phyloP scores from a whole-genome alignment of 177 flowering plant genomes.

The Vitis hybrid region DNA sequence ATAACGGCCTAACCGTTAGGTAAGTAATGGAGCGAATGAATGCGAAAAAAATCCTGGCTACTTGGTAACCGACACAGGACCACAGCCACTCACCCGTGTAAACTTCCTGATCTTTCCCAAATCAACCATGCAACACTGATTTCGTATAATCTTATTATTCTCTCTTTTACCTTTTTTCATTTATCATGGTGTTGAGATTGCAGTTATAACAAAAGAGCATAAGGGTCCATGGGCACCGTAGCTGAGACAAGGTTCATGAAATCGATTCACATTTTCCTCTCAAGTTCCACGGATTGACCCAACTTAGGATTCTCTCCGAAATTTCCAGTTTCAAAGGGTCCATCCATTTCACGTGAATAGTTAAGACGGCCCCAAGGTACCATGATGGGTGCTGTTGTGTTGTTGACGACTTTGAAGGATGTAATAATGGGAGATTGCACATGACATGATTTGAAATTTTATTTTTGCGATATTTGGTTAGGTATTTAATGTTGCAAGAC shows the following conservation, averaged over 20 bases:
- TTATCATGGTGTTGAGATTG: not conserved
- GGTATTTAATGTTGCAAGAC: too few species aligned
- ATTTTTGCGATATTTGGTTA: not conserved
- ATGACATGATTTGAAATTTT: not conserved
- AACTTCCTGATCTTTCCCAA: not conserved
- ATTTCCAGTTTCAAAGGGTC: not conserved
- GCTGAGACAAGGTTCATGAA: not conserved
- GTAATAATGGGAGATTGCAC: not conserved
- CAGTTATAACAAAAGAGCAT: not conserved
- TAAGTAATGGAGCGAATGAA: not conserved
- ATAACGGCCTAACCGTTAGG: constrained; percentile 14
- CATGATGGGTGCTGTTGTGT: not conserved
- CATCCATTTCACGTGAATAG: not conserved
- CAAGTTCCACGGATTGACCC: not conserved
- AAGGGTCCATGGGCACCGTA: too few species aligned
- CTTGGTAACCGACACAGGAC: too few species aligned
- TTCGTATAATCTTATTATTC: too few species aligned
- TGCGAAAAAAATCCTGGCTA: not conserved
- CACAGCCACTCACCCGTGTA: too few species aligned
- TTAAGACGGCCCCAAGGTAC: not conserved
- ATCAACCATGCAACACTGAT: too few species aligned
- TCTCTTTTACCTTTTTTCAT: too few species aligned
- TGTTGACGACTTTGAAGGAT: not conserved
- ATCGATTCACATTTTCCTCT: not conserved
- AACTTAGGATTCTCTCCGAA: not conserved